These are phyloP conservation scores for Paxillus ammoniavirescens DNA, from an alignment of 768 basidiomycete species.

Conservation along the genomic window DNA sequence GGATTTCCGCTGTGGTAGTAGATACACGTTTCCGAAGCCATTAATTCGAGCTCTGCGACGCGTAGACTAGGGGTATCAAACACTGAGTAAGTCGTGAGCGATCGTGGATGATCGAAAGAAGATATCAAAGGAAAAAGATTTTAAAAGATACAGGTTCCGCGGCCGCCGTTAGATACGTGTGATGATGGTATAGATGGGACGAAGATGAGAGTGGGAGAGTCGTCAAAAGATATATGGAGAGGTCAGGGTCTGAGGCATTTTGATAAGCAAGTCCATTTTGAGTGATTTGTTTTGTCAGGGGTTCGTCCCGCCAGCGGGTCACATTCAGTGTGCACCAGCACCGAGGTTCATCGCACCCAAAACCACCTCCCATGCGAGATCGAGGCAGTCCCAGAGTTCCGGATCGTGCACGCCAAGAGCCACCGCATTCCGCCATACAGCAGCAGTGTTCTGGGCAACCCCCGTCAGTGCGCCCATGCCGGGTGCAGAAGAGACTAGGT, in stretches of 20 bases:
- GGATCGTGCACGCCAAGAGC: conserved; percentile 68
- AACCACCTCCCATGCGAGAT: conserved; percentile 65
- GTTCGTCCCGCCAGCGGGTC: conserved; percentile 18
- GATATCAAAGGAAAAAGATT: conserved; percentile 1
- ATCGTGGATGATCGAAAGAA: conserved; percentile 5
- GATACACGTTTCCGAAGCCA: conserved; percentile 30
- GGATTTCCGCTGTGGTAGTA: conserved; percentile 16
- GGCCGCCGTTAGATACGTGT: conserved; percentile 16
- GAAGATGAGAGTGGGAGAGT: conserved; percentile 27
- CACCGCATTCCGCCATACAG: conserved; percentile 71
- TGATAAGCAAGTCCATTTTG: conserved; percentile 16
- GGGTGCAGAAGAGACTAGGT: conserved; percentile 48
- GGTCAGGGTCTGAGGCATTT: background rate
- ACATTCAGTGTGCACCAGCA: conserved; percentile 36
- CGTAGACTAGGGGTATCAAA: conserved; percentile 31
- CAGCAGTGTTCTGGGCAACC: conserved; percentile 51
- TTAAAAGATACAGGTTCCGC: conserved; percentile 30
- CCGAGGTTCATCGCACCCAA: conserved; percentile 57
- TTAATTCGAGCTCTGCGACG: conserved; percentile 19
- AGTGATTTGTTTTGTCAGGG: conserved; percentile 13
- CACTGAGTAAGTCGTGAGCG: conserved; percentile 16
- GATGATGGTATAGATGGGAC: conserved; percentile 19
- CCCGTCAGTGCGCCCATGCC: conserved; percentile 46
- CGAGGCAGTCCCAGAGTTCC: conserved; percentile 64
- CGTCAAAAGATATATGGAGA: conserved; percentile 9